Base-by-base conservation (phyloP, 164 flowering plant species). In the Stephania yunnanensis region DNA sequence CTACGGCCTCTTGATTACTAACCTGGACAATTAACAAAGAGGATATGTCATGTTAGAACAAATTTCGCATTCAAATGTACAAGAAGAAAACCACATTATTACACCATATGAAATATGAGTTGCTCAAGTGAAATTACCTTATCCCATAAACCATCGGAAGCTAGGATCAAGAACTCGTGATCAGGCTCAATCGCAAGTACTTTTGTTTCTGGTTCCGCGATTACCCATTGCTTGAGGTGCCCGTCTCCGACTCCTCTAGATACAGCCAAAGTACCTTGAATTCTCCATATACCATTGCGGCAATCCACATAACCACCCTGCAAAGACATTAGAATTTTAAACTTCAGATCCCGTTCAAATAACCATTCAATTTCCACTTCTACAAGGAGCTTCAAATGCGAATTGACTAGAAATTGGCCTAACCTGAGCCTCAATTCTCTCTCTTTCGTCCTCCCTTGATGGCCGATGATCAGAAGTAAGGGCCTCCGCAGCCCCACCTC, bases 71-170 rank as follows among this genome's bases (percentile, higher is more conserved):
- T 6, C 65, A 4, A 58, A 17, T 17, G 6, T 58, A 58, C 6
- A 15, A 58, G n/a, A 10, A 17, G 22, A 58, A n/a, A 6, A 46
- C 4, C 1, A 46, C 12, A n/a, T 46, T n/a, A 19, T 46, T n/a
- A 19, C 1, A 46, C 12, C 8, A n/a, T 36, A 36, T 36, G 8
- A 19, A 46, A 70, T 8, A 45, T 45, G 6, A 44, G 20, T 11
- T 19, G 22, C 5, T 36, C 19, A 1, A 22, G 17, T 12, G 48
- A 13, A 74, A 68, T 81, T 85, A 93, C 98, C 94, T 89, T 91
- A 72, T 92, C 93, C 98, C 98, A 94, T 52, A 94, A 80, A 10
- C 98, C 97, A 80, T 94, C 98, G 1, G 98, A 94, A 15, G 92
- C 98, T 64, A 94, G 81, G 79, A 94, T 86, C 74, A 94, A 76